These are phyloP conservation scores for Ulmus americana DNA, from an alignment of 331 rosid species.

Conservation along the genomic window DNA sequence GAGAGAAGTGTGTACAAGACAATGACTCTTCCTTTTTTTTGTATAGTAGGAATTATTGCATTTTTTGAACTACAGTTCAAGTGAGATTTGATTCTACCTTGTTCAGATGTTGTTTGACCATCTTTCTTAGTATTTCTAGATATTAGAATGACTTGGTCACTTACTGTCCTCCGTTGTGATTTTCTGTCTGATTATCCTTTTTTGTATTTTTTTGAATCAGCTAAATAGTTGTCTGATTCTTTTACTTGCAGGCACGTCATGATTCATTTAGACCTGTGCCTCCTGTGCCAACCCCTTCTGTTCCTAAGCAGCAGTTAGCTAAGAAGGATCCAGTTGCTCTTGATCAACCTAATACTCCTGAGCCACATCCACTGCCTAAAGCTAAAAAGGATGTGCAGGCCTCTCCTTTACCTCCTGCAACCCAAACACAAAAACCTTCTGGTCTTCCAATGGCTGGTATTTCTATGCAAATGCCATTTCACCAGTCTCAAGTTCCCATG, in stretches of 20 bases:
- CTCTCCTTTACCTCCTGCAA: slow-evolving; percentile 34
- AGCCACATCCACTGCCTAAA: slow-evolving; percentile 38
- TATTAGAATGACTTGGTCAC: not conserved
- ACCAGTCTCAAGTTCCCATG: slow-evolving; percentile 55
- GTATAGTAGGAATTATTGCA: no score
- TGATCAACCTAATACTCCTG: slow-evolving; percentile 41
- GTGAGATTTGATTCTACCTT: not conserved
- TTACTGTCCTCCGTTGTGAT: not conserved
- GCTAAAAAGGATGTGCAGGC: slow-evolving; percentile 49
- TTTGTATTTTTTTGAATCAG: not conserved
- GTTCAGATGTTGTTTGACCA: not conserved
- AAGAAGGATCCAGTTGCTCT: slow-evolving; percentile 48
- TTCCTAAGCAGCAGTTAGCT: slow-evolving; percentile 58
- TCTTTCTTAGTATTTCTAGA: not conserved
- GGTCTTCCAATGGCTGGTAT: slow-evolving; percentile 51
- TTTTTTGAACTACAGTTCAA: not conserved
- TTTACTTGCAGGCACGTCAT: slow-evolving; percentile 50
- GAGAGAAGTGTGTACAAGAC: not conserved
- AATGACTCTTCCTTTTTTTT: not conserved
- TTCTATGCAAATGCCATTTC: slow-evolving; percentile 56
- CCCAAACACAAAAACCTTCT: slow-evolving; percentile 64
- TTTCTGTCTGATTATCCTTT: not conserved
- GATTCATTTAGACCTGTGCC: slow-evolving; percentile 45
- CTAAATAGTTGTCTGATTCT: slow-evolving; percentile 20
- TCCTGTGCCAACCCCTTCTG: slow-evolving; percentile 49